Base-by-base conservation (phyloP, 495 filamentous ascomycete genomes). In the Penicillium daleae region DNA sequence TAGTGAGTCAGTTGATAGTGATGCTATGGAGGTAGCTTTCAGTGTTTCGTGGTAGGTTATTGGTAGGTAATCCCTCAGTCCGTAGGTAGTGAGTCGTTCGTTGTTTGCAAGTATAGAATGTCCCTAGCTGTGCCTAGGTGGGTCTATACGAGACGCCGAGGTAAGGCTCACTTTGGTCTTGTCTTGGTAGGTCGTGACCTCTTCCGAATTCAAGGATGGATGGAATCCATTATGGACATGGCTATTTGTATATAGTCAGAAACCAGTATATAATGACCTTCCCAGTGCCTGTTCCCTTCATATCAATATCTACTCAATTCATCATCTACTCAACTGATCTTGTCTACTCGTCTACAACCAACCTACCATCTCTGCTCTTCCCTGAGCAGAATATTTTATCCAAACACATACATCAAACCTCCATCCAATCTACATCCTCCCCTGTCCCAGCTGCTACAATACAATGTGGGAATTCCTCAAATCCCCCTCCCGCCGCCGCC, bases 381-480 rank as follows among this genome's bases (percentile, higher is more conserved):
- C 2, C 19, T 5, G 9, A 19, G 6, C 22, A 1, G n/a, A 22
- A 22, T 2, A 46, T 5, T 6, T 3, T 19, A 42, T 19, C 39
- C 39, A 42, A 42, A 19, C n/a, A 42, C 39, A 5, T 42, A 42
- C 4, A 1, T 8, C 39, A 42, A n/a, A n/a, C 19, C 39, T 13
- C 33, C 6, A 35, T 35, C 4, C 29, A 3, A 7, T 7, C 29
- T 31, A 31, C 29, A 31, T 7, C 7, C 3, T 31, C 29, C 7
- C 29, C 3, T n/a, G n/a, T n/a, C n/a, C 29, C 33, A 35, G 10
- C 9, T 35, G 9, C 6, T 19, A 17, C 17, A 42, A 9, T 10
- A 50, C 9, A 26, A 50, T 50, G 46, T 50, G 46, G 46, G 46
- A 50, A 26, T n/a, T 50, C 46, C 26, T 50, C 21, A 50, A 50